A percentile compares a stretch with the other conserved stretches of the same genome.
phyloP scores from a whole-genome alignment of 2,329 filamentous ascomycete species.

The Penicillium hordei region DNA sequence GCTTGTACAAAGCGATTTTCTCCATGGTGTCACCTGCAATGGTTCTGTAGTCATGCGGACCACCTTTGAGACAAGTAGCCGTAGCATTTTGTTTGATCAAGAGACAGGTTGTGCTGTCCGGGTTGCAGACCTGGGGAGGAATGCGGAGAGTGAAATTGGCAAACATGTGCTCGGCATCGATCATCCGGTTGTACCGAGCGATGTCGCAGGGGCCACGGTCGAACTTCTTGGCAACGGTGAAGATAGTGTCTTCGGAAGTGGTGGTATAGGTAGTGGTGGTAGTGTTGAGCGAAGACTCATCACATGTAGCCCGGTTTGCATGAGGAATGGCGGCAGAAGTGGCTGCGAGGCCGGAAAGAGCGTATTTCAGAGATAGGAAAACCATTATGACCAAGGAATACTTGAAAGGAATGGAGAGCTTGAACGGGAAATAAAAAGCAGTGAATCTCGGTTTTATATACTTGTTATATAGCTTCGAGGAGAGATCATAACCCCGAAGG shows the following conservation, averaged over 20 bases:
- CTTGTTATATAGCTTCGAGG: not conserved
- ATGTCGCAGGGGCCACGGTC: constrained; percentile 8
- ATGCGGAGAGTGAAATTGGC: constrained; percentile 1
- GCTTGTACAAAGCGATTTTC: constrained; percentile 9
- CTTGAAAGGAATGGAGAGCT: not conserved
- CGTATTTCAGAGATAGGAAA: not conserved
- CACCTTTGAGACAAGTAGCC: constrained; percentile 5
- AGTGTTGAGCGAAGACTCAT: not conserved
- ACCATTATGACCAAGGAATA: not conserved
- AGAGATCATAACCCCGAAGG: not conserved
- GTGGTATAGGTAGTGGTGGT: constrained; percentile 4
- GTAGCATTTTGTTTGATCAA: constrained; percentile 5
- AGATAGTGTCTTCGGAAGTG: constrained; percentile 9
- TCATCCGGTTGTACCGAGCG: constrained; percentile 5
- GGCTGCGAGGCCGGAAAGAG: not conserved
- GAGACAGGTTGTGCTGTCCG: constrained; percentile 6
- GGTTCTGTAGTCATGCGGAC: constrained; percentile 9
- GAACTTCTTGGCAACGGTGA: constrained; percentile 6
- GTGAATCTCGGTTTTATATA: not conserved
- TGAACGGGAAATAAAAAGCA: not conserved
- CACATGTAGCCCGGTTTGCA: not conserved
- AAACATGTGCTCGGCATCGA: constrained; percentile 6
- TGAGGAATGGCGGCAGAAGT: not conserved
- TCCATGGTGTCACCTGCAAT: constrained; percentile 11
- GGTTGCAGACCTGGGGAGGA: constrained; percentile 6